Conservation (phyloP, 495 filamentous ascomycete species). For the Immersiella caudata region DNA sequence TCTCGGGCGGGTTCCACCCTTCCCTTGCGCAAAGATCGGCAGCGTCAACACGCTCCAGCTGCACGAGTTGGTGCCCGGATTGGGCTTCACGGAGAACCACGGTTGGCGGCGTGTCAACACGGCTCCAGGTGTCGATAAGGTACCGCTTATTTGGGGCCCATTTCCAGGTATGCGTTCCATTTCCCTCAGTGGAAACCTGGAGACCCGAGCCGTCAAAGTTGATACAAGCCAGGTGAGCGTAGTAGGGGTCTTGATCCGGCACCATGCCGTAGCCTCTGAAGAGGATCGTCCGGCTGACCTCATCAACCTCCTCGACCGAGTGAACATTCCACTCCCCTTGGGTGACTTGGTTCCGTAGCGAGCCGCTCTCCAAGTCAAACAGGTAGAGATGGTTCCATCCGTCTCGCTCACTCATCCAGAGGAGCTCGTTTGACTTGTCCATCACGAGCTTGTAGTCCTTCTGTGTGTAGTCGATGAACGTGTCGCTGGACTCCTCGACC, state of each 20-base stretch:
- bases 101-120: slow-evolving; percentile 25
- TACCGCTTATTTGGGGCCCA: slow-evolving; percentile 24
- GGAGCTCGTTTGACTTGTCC: slow-evolving; percentile 21
- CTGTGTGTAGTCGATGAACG: slow-evolving; percentile 27
- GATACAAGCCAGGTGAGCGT: slow-evolving; percentile 29
- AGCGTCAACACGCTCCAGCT: slow-evolving; percentile 7
- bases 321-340: slow-evolving; percentile 28
- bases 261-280: slow-evolving; percentile 23
- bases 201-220: slow-evolving; percentile 31
- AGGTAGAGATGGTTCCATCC: slow-evolving; percentile 33
- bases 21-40: slow-evolving; percentile 17
- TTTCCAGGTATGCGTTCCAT: slow-evolving; percentile 28
- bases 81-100: slow-evolving; percentile 24
- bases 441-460: slow-evolving; percentile 21
- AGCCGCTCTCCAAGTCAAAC: slow-evolving; percentile 22
- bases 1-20: not conserved
- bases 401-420: slow-evolving; percentile 31
- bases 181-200: slow-evolving; percentile 25
- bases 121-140: slow-evolving; percentile 31
- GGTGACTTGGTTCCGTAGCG: slow-evolving; percentile 27
- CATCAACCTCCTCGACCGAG: slow-evolving; percentile 26
- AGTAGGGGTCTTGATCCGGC: slow-evolving; percentile 30
- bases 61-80: slow-evolving; percentile 22
- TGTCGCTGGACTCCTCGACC: slow-evolving; percentile 29
- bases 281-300: slow-evolving; percentile 24